Percentiles rank a stretch among this genome's conserved stretches.
Conservation (phyloP, 2,329 filamentous ascomycete genomes). For the Thelonectria blattea region DNA sequence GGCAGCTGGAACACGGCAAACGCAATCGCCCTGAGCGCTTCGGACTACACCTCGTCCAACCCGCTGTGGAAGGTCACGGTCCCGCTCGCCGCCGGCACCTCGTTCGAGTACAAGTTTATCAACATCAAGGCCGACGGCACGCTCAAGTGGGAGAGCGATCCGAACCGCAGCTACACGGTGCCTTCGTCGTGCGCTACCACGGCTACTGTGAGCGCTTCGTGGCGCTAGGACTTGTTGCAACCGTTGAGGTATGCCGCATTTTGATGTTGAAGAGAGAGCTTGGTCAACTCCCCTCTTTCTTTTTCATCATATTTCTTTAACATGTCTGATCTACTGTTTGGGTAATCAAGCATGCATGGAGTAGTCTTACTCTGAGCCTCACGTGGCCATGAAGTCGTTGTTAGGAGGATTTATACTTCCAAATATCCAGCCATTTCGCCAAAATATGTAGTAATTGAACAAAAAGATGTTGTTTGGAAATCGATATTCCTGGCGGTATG, state of each 20-base stretch:
- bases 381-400: neutral
- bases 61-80: constrained; percentile 67
- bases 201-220: constrained; percentile 20
- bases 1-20: constrained; percentile 65
- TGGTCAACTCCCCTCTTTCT: neutral
- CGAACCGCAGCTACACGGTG: constrained; percentile 50
- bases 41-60: constrained; percentile 62
- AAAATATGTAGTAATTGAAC: neutral
- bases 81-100: constrained; percentile 59
- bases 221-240: neutral
- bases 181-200: constrained; percentile 40
- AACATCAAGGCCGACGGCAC: constrained; percentile 60
- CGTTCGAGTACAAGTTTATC: constrained; percentile 73
- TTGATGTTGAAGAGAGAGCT: neutral
- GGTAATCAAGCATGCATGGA: neutral
- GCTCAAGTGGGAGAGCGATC: constrained; percentile 69
- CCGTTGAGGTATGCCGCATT: neutral
- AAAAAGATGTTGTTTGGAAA: neutral
- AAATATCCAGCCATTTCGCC: neutral
- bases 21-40: constrained; percentile 64
- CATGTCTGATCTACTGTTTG: neutral
- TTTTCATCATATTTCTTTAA: neutral
- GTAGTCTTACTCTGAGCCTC: neutral
- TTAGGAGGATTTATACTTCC: neutral
- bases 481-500: neutral